Evolutionary conservation across 371 early-diverging fungal species (phyloP).

Genomic region (Mucor sp.): DNA sequence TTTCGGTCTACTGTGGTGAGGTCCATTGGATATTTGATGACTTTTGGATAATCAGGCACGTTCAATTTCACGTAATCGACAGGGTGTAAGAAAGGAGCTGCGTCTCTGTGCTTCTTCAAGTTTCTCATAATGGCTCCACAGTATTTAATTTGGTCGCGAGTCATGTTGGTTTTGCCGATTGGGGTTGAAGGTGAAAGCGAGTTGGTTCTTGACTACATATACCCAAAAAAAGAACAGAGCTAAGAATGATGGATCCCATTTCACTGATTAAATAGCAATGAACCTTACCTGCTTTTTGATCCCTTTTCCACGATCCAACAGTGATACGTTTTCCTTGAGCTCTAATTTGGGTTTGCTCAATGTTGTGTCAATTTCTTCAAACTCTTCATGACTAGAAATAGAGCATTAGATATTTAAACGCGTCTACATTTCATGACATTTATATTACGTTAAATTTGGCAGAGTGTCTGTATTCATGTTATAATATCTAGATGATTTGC

Average conservation of each 20-base stretch:
- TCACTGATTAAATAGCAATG: background rate
- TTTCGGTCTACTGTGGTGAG: conserved; percentile 91
- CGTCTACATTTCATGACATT: background rate
- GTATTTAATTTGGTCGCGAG: conserved; percentile 81
- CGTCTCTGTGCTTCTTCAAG: conserved; percentile 74
- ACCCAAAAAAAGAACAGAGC: background rate
- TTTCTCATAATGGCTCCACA: conserved; percentile 74
- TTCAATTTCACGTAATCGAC: conserved; percentile 92
- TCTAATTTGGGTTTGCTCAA: conserved; percentile 11
- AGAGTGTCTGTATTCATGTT: conserved; percentile 11
- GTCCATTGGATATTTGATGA: conserved; percentile 98
- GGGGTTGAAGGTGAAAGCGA: conserved; percentile 32
- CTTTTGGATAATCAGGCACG: conserved; percentile 93
- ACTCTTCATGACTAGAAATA: conserved; percentile 12
- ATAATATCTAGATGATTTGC: background rate
- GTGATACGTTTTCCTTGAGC: conserved; percentile 20
- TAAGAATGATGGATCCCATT: background rate
- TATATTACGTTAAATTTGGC: conserved; percentile 6
- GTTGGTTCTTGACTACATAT: conserved; percentile 19
- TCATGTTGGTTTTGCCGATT: conserved; percentile 52
- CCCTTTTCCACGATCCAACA: conserved; percentile 24
- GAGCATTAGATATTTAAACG: background rate
- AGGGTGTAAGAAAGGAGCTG: conserved; percentile 86
- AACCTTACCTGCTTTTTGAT: conserved; percentile 21
- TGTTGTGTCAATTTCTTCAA: conserved; percentile 21